phyloP scores from a whole-genome alignment of 1,139 yeast genomes.

The Williopsis jadinii region DNA sequence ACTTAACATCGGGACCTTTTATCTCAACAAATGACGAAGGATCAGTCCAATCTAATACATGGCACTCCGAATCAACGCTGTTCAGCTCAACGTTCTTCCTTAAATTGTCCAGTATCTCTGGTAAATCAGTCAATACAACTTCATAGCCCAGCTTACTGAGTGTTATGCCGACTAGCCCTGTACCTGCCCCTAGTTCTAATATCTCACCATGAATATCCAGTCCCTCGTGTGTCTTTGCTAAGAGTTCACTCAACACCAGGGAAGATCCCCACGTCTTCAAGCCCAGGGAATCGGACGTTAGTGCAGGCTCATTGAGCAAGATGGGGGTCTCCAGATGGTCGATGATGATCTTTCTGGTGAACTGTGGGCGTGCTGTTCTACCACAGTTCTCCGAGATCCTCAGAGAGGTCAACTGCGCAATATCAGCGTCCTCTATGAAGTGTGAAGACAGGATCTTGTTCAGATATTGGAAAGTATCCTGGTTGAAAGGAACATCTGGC shows the following conservation, averaged over 20 bases:
- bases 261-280: slow-evolving; percentile 97
- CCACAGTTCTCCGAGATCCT: slow-evolving; percentile 83
- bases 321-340: slow-evolving; percentile 32
- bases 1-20: slow-evolving; percentile 28
- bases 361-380: slow-evolving; percentile 74
- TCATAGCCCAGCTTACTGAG: slow-evolving; percentile 41
- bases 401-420: slow-evolving; percentile 51
- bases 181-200: slow-evolving; percentile 87
- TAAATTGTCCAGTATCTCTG: slow-evolving; percentile 68
- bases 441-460: slow-evolving; percentile 53
- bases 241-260: slow-evolving; percentile 52
- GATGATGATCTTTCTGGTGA: slow-evolving; percentile 42
- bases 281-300: slow-evolving; percentile 83
- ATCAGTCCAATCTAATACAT: slow-evolving; percentile 71
- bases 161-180: slow-evolving; percentile 81
- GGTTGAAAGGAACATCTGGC: slow-evolving; percentile 25
- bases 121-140: slow-evolving; percentile 67
- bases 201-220: slow-evolving; percentile 27
- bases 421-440: slow-evolving; percentile 36
- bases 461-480: slow-evolving; percentile 46
- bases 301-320: slow-evolving; percentile 67
- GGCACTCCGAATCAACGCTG: slow-evolving; percentile 30
- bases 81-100: slow-evolving; percentile 50
- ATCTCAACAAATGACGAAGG: slow-evolving; percentile 35
- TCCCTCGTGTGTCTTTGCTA: slow-evolving; percentile 10